Evolutionary conservation across 2,329 filamentous ascomycete species (phyloP).

Genomic region (Nothophaeocryptopus gaeumannii): DNA sequence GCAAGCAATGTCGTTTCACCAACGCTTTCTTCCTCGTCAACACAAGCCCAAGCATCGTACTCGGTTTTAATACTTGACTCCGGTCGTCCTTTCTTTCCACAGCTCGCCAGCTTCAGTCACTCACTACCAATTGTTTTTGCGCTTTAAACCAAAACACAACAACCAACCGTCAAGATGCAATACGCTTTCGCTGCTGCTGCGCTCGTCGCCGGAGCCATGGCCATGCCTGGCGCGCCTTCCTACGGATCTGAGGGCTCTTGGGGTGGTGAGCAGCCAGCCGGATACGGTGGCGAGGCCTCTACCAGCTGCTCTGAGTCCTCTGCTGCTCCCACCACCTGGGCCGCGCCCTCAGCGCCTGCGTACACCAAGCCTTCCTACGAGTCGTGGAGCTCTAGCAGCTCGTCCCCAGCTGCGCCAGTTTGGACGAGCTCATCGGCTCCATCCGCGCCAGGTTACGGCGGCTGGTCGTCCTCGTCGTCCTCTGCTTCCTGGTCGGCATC

Average conservation of each 20-base stretch:
- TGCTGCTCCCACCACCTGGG: not conserved
- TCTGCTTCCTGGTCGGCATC: not conserved
- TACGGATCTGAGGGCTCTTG: not conserved
- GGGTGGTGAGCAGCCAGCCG: slow-evolving; percentile 2
- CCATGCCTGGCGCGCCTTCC: slow-evolving; percentile 9
- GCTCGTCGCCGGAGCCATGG: slow-evolving; percentile 21
- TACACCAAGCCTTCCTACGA: no score
- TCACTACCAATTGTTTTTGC: slow-evolving; percentile 17
- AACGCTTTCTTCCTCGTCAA: slow-evolving; percentile 8
- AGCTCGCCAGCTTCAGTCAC: slow-evolving; percentile 14
- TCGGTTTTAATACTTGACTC: slow-evolving; percentile 22
- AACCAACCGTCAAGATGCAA: slow-evolving; percentile 19
- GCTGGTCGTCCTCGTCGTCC: no score
- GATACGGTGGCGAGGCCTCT: slow-evolving; percentile 10
- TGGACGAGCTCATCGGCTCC: no score
- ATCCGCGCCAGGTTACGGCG: no score
- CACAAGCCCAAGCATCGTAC: slow-evolving; percentile 12
- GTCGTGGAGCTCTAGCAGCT: no score
- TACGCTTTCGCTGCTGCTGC: slow-evolving; percentile 25
- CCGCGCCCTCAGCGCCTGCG: not conserved
- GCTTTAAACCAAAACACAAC: slow-evolving; percentile 5
- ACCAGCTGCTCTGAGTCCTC: no score
- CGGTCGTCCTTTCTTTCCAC: slow-evolving; percentile 26
- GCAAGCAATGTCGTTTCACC: slow-evolving; percentile 19
- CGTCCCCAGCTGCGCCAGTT: no score